Percentiles rank a stretch among this genome's conserved stretches.
These are phyloP conservation scores for Colletotrichum sp. DNA, from an alignment of 2,329 filamentous ascomycete species.

Conservation along the genomic window DNA sequence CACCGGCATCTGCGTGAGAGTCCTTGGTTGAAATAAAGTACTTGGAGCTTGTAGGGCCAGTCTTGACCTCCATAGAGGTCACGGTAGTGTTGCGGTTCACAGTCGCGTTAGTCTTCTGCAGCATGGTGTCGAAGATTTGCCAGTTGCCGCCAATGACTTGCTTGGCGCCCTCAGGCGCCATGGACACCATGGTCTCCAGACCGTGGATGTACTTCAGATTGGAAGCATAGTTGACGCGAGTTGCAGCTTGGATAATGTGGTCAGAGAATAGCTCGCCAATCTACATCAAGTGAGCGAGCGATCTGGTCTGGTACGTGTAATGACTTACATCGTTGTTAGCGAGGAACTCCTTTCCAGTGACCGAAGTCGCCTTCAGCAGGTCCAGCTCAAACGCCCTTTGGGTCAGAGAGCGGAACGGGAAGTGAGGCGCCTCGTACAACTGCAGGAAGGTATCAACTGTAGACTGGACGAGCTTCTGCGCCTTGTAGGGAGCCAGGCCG, in stretches of 20 bases:
- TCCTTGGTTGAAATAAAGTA: constrained; percentile 51
- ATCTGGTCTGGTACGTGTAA: background rate
- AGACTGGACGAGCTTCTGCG: constrained; percentile 73
- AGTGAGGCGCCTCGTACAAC: constrained; percentile 81
- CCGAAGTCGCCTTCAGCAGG: constrained; percentile 67
- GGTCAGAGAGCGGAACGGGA: constrained; percentile 83
- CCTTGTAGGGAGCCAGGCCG: constrained; percentile 76
- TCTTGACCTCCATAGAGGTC: constrained; percentile 57
- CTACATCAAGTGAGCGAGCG: constrained; percentile 29
- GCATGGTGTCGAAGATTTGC: constrained; percentile 89
- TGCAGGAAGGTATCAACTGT: constrained; percentile 76
- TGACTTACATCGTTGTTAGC: constrained; percentile 60
- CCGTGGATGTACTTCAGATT: constrained; percentile 89
- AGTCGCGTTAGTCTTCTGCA: constrained; percentile 65
- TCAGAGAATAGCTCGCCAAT: constrained; percentile 72
- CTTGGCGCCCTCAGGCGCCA: constrained; percentile 86
- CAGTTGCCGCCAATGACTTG: constrained; percentile 87
- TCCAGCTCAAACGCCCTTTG: constrained; percentile 71
- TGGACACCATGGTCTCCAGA: constrained; percentile 87
- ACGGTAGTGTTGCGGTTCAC: constrained; percentile 74
- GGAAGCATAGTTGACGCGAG: constrained; percentile 92
- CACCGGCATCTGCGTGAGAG: constrained; percentile 21
- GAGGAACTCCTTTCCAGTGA: constrained; percentile 78
- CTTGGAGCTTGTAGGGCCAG: constrained; percentile 40
- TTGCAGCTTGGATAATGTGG: constrained; percentile 89